Conservation (phyloP, 768 basidiomycete species). For the Lyophyllum shimeji region DNA sequence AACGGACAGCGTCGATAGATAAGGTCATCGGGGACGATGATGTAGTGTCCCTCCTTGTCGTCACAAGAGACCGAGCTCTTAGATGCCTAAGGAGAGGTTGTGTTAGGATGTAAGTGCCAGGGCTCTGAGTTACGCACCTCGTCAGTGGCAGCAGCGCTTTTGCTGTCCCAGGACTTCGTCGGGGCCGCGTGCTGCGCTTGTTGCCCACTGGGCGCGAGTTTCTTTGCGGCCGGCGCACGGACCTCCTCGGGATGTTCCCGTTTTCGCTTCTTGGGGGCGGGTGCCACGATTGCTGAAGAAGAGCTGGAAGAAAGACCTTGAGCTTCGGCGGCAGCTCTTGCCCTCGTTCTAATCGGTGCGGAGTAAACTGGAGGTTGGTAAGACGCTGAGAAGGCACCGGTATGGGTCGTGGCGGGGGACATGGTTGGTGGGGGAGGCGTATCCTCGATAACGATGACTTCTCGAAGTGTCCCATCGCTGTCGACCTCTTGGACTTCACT, state of each 20-base stretch:
- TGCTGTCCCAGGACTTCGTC: constrained; percentile 67
- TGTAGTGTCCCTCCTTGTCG: constrained; percentile 99
- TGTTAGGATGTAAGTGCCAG: constrained; percentile 25
- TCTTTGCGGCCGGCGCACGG: constrained; percentile 68
- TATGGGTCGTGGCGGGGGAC: constrained; percentile 73
- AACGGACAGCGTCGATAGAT: constrained; percentile 81
- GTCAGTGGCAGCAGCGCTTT: constrained; percentile 61
- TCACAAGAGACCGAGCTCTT: constrained; percentile 78
- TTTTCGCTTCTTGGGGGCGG: constrained; percentile 82
- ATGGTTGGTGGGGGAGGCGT: constrained; percentile 83
- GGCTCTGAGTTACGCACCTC: constrained; percentile 52
- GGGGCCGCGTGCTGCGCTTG: constrained; percentile 48
- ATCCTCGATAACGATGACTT: constrained; percentile 93
- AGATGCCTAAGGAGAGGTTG: constrained; percentile 46
- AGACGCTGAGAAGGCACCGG: constrained; percentile 71
- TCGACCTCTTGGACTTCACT: constrained; percentile 89
- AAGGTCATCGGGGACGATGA: constrained; percentile 88
- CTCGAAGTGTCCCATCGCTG: constrained; percentile 69
- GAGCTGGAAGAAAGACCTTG: constrained; percentile 72
- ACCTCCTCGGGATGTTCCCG: constrained; percentile 74
- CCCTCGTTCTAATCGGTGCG: constrained; percentile 80
- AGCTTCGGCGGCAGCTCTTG: constrained; percentile 84
- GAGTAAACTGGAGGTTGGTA: constrained; percentile 77
- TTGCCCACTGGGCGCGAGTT: constrained; percentile 49
- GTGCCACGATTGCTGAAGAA: constrained; percentile 62